Conservation (phyloP, 768 basidiomycete genomes). For the Lactarius deliciosus region DNA sequence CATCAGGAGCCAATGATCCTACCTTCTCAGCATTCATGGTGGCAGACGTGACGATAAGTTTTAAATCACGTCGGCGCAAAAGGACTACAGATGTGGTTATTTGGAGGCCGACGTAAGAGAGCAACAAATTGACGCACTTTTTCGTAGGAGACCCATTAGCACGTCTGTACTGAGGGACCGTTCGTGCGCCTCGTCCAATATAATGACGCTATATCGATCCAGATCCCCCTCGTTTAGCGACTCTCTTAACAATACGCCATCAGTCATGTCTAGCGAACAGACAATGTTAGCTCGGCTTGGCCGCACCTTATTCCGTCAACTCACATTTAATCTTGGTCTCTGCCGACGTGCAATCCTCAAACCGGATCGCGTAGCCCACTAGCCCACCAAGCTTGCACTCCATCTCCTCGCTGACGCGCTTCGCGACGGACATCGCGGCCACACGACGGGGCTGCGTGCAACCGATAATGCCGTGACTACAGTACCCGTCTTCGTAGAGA, state of each 20-base stretch:
- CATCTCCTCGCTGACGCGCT: slow-evolving; percentile 99
- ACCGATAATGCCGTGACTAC: slow-evolving; percentile 83
- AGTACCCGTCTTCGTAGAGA: slow-evolving; percentile 96
- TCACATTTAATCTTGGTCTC: slow-evolving; percentile 97
- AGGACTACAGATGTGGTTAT: slow-evolving; percentile 46
- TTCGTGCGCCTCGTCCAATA: slow-evolving; percentile 99
- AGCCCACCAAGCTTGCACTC: slow-evolving; percentile 90
- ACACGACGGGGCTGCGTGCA: slow-evolving; percentile 99
- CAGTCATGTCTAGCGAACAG: slow-evolving; percentile 82
- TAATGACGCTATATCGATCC: slow-evolving; percentile 94
- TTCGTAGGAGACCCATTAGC: slow-evolving; percentile 91
- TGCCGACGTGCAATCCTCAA: slow-evolving; percentile 93
- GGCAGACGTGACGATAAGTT: slow-evolving; percentile 96
- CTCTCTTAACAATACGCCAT: slow-evolving; percentile 96
- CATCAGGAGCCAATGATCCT: slow-evolving; percentile 14
- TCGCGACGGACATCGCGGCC: slow-evolving; percentile 99
- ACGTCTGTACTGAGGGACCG: slow-evolving; percentile 97
- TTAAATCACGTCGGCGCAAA: slow-evolving; percentile 87
- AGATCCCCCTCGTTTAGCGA: slow-evolving; percentile 98
- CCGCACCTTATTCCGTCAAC: slow-evolving; percentile 32
- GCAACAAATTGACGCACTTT: slow-evolving; percentile 58
- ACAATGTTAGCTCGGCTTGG: neutral
- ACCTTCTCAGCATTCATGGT: slow-evolving; percentile 99
- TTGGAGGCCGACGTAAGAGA: slow-evolving; percentile 4
- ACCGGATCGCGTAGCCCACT: slow-evolving; percentile 97